Conservation (phyloP, 257 asterid genomes). For the Solanum habrochaites region DNA sequence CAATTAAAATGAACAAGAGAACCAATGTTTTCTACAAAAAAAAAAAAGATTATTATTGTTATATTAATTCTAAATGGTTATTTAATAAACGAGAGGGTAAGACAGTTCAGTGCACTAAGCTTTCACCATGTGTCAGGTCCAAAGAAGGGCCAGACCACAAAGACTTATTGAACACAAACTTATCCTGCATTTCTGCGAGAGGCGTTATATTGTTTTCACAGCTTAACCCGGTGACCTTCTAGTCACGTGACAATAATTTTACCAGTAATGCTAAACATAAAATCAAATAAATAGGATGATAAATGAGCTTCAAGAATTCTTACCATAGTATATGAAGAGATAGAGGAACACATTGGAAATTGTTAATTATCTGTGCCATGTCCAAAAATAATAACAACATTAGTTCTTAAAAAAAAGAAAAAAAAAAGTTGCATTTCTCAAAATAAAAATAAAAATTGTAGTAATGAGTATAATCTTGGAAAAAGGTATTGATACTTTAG, state of each 20-base stretch:
- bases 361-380: neutral
- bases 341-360: neutral
- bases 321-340: slow-evolving; percentile 15
- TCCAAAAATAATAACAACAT: neutral
- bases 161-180: neutral
- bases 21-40: slow-evolving; percentile 17
- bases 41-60: neutral
- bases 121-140: fast-evolving
- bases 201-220: neutral
- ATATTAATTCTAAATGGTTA: neutral
- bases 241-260: neutral
- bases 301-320: neutral
- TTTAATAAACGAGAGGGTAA: neutral
- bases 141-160: neutral
- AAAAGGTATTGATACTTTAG: neutral
- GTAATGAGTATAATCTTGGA: neutral
- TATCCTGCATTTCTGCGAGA: fast-evolving
- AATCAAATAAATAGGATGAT: neutral
- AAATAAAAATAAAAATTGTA: neutral
- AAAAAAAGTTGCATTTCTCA: neutral
- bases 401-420: neutral
- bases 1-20: slow-evolving; percentile 9
- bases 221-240: neutral
- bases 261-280: neutral
- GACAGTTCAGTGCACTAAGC: neutral